Conservation (phyloP, 2,329 filamentous ascomycete genomes). For the Phialophora verrucosa region DNA sequence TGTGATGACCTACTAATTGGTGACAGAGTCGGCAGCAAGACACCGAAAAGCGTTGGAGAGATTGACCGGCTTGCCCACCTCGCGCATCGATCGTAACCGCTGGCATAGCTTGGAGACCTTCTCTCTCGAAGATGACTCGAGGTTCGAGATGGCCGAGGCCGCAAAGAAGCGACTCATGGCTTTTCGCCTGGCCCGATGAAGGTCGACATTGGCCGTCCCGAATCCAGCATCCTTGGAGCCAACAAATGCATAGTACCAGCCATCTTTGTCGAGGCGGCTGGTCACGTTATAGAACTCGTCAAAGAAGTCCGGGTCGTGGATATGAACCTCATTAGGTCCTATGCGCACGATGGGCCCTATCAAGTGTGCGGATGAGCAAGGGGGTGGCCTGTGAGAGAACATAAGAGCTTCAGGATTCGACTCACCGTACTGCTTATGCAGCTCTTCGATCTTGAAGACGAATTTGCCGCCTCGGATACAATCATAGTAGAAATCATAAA, state of each 20-base stretch:
- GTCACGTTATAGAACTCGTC: slow-evolving; percentile 37
- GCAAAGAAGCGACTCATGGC: slow-evolving; percentile 48
- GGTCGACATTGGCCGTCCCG: slow-evolving; percentile 42
- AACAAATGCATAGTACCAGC: slow-evolving; percentile 38
- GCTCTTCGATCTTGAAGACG: slow-evolving; percentile 45
- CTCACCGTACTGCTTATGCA: slow-evolving; percentile 47
- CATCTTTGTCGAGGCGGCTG: slow-evolving; percentile 35
- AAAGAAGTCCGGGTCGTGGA: slow-evolving; percentile 38
- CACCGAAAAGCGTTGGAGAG: slow-evolving; percentile 37
- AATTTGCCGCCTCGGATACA: slow-evolving; percentile 44
- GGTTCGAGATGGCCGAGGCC: slow-evolving; percentile 30
- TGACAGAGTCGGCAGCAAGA: slow-evolving; percentile 38
- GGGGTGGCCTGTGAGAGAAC: background rate
- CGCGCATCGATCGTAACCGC: slow-evolving; percentile 31
- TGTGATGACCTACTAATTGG: slow-evolving; percentile 25
- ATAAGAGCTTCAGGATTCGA: slow-evolving; percentile 17
- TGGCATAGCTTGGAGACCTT: slow-evolving; percentile 34
- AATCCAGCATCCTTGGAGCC: slow-evolving; percentile 43
- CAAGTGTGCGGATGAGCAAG: background rate
- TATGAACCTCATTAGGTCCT: slow-evolving; percentile 37
- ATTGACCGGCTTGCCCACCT: slow-evolving; percentile 33
- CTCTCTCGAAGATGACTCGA: slow-evolving; percentile 32
- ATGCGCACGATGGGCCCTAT: slow-evolving; percentile 46
- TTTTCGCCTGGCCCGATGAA: slow-evolving; percentile 44
- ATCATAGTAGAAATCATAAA: slow-evolving; percentile 49